Base-by-base conservation (phyloP, 805 yeast genomes). In the Wickerhamomyces queroliae region DNA sequence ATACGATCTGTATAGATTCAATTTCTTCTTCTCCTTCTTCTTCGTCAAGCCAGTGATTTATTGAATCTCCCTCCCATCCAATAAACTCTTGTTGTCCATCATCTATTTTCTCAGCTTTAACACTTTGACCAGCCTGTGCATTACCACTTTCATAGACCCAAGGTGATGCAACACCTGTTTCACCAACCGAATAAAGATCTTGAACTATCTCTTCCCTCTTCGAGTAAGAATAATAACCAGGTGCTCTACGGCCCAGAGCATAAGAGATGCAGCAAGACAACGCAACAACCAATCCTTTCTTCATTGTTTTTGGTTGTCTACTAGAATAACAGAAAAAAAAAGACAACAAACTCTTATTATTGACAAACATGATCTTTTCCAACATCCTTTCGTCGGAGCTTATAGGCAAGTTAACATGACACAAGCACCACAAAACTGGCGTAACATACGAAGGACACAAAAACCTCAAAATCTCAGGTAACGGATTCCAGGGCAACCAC, bases 11-110 rank as follows among this genome's bases (percentile, higher is more conserved):
- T 20, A 7, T 36, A n/a, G 16, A 33, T 27, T 16, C 29, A 19
- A 22, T 36, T 32, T n/a, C 40, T 36, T 24, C 40, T 36, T 24
- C 31, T 31, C 15, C 32, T 32, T 1, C 40, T 36, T 19, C 3
- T 15, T 37, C 40, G 36, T 15, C 37, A 28, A 28, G 16, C 18
- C 29, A 28, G 17, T 17, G 9, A 28, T 28, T 17, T 7, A 28
- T 17, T 13, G 31, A 28, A 28, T 28, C 31, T 17, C 31, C 31
- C 17, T 28, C 31, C 31, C 31, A 28, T 28, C 21, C 31, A 16
- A 28, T 17, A 17, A 17, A 6, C 16, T 17, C 31, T 28, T 28
- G 12, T 28, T 28, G 31, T n/a, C 10, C 30, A 5, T n/a, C 17
- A 13, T 15, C 5, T n/a, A 9, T 10, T 10, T 28, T 13, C 7